Evolutionary conservation across 345 rosid species (phyloP).

Genomic region (Eucalyptus sp.): DNA sequence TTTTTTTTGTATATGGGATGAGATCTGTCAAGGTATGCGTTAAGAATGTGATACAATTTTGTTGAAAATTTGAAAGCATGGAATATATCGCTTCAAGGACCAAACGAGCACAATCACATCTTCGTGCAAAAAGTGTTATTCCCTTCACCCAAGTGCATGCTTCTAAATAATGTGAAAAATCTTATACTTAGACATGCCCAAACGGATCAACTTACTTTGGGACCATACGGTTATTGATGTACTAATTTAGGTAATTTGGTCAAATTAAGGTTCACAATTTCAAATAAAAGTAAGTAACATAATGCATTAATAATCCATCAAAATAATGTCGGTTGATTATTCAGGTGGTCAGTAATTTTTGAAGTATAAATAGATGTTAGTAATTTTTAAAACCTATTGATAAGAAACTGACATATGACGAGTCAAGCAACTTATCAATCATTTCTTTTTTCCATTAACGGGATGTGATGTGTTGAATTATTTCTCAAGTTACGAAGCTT

Average conservation of each 20-base stretch:
- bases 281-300: rapidly evolving
- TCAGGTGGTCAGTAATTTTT: rapidly evolving
- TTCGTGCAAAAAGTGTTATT: rapidly evolving
- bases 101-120: neutral
- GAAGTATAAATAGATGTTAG: neutral
- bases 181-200: neutral
- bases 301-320: no score
- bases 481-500: rapidly evolving
- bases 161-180: neutral
- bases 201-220: neutral
- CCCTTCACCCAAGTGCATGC: neutral
- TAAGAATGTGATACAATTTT: no score
- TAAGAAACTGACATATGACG: neutral
- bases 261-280: neutral
- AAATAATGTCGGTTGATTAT: no score
- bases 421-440: neutral
- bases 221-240: neutral
- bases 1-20: rapidly evolving
- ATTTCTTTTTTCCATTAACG: neutral
- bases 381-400: rapidly evolving
- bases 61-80: no score
- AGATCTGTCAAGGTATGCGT: rapidly evolving
- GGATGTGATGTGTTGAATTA: rapidly evolving
- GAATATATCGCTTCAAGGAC: no score
- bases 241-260: neutral